A percentile compares a stretch with the other conserved stretches of the same genome.
Evolutionary conservation across 495 filamentous ascomycete species (phyloP).

Genomic region (Aspergillus heteromorphus): DNA sequence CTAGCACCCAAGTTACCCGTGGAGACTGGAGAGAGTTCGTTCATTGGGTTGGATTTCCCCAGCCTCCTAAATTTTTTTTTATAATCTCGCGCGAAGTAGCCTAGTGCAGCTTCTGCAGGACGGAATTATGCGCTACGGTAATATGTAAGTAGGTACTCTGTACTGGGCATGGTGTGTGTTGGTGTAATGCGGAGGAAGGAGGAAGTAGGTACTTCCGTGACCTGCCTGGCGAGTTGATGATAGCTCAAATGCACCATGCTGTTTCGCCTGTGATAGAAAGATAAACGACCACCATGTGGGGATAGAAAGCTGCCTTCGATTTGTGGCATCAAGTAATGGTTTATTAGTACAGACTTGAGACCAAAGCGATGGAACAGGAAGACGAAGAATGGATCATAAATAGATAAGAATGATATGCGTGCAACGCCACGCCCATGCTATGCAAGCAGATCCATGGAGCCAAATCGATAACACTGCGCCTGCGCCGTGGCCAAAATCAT

Average conservation of each 20-base stretch:
- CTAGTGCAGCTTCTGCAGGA: neutral
- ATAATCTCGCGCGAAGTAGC: neutral
- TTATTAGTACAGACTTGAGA: neutral
- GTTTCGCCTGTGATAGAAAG: neutral
- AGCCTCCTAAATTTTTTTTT: neutral
- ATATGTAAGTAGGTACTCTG: no score
- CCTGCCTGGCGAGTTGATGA: neutral
- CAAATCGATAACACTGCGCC: neutral
- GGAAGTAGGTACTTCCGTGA: neutral
- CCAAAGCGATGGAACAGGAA: neutral
- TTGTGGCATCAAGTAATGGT: neutral
- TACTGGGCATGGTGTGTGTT: no score
- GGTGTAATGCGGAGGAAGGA: no score
- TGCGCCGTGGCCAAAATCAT: neutral
- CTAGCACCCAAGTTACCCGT: no score
- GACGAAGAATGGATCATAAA: neutral
- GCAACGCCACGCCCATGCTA: conserved; percentile 3
- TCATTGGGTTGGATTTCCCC: neutral
- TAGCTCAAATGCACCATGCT: neutral
- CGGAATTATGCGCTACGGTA: neutral
- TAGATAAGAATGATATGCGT: neutral
- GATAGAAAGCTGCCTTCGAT: neutral
- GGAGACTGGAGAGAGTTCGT: no score
- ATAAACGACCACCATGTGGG: neutral
- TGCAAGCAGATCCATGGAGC: neutral